Evolutionary conservation across 345 rosid genomes (phyloP), one percentile per base, ranked within the genome.

Genomic region (Rubroshorea leprosula): DNA sequence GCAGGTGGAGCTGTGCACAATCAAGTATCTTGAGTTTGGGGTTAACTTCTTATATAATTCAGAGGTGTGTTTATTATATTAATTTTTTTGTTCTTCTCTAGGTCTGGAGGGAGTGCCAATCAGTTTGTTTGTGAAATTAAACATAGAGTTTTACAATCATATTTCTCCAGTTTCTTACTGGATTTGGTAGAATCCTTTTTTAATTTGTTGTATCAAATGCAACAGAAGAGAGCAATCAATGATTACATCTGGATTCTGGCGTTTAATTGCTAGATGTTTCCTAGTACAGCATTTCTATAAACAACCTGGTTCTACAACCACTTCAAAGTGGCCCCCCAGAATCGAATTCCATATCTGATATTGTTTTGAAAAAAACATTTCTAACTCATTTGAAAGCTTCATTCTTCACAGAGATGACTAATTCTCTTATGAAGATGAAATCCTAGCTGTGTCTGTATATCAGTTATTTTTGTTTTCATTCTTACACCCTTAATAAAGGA

Each of bases 1-100:
- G 91, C 89, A 84, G 95, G 85, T 86, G 87, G 78, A 76, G 67
- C 61, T 75, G 63, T 82, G 67, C 65, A 3, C 76, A 66, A 74
- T 67, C 66, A 58, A 67, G 46, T 69, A 64, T 66, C 77, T 68
- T 74, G 79, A 60, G 46, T 35, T 35, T 35, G 5, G 41, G 41
- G 12, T 35, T 35, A 66, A 51, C 76, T 68, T 75, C 77, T 74
- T 70, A 72, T 80, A 70, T 75, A 65, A 69, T 74, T 67, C 71
- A 66, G 62, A 88, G 80, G 82, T 80, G 78, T 83, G 82, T 71
- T 71, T 77, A 65, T 74, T 66, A 67, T 72, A 67, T 35, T n/a
- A 66, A 60, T 65, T 35, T 50, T 77, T 72, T 72, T 64, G 63
- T 68, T 76, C 78, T 73, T 76, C 64, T 58, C 58, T 73, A 61